phyloP scores from a whole-genome alignment of 2,329 filamentous ascomycete species.

The Lachnellula subtilissima region DNA sequence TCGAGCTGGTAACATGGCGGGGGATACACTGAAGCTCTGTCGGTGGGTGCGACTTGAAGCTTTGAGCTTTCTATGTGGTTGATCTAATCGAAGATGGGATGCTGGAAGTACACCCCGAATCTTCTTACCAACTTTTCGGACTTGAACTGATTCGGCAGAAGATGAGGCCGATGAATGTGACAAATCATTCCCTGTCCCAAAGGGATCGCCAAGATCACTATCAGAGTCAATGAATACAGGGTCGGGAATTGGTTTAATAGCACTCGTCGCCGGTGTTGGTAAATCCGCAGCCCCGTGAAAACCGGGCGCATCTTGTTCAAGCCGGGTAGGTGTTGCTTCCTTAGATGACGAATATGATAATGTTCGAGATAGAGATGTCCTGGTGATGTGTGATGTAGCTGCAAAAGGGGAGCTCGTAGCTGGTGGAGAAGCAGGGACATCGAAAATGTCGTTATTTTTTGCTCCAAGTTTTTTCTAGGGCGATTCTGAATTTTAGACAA shows the following conservation, averaged over 20 bases:
- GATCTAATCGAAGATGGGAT: conserved; percentile 61
- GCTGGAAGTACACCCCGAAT: conserved; percentile 61
- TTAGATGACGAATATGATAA: conserved; percentile 17
- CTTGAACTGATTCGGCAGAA: conserved; percentile 26
- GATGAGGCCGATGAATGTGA: conserved; percentile 14
- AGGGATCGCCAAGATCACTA: conserved; percentile 21
- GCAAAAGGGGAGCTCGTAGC: conserved; percentile 33
- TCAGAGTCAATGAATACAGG: conserved; percentile 16
- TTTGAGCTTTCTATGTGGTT: conserved; percentile 36
- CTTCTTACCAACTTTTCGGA: conserved; percentile 26
- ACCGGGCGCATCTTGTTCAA: conserved; percentile 8
- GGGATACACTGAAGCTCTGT: conserved; percentile 14
- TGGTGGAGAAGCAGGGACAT: conserved; percentile 38
- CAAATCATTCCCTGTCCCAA: conserved; percentile 13
- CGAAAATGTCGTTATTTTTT: conserved; percentile 25
- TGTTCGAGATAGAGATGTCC: conserved; percentile 10
- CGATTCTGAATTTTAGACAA: conserved; percentile 20
- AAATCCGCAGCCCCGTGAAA: conserved; percentile 11
- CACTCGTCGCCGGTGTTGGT: conserved; percentile 30
- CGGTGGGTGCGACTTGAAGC: conserved; percentile 5
- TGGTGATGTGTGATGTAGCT: not conserved
- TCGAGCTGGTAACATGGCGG: conserved; percentile 14
- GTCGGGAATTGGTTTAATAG: conserved; percentile 14
- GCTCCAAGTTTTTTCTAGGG: not conserved
- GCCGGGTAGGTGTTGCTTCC: conserved; percentile 11